phyloP scores from a whole-genome alignment of 441 rosid species.

The Populus hybrid region DNA sequence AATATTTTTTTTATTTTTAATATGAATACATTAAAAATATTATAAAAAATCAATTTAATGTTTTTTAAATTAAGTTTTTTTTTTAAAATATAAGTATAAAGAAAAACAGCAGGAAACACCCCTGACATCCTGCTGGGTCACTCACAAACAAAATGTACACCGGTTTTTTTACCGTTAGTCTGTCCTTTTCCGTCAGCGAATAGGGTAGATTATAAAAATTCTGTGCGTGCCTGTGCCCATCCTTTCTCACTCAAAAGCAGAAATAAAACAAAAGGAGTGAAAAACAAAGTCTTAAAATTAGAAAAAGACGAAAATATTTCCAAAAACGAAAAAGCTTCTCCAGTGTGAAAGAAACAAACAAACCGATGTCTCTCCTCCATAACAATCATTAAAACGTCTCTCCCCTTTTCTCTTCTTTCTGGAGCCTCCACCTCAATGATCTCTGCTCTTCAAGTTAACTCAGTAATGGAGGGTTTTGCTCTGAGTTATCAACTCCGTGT shows the following conservation, averaged over 20 bases:
- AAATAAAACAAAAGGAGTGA: background rate
- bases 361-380: conserved; percentile 36
- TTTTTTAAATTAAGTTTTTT: too few species aligned
- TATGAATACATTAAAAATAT: too few species aligned
- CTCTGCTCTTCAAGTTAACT: conserved; percentile 16
- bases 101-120: too few species aligned
- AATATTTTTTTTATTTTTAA: too few species aligned
- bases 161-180: background rate
- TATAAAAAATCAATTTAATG: too few species aligned
- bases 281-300: background rate
- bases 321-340: conserved; percentile 29
- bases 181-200: background rate
- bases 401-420: background rate
- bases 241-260: conserved; percentile 3
- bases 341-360: conserved; percentile 40
- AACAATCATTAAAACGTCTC: conserved; percentile 23
- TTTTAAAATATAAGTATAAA: too few species aligned
- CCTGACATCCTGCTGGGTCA: background rate
- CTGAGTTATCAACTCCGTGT: conserved; percentile 29
- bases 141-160: background rate
- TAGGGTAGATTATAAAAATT: background rate
- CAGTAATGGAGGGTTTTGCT: conserved; percentile 36
- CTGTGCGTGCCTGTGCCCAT: background rate
- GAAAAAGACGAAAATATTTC: background rate
- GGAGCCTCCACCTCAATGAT: background rate